phyloP scores from a whole-genome alignment of 2,329 filamentous ascomycete genomes.

The Aspergillus melleus region DNA sequence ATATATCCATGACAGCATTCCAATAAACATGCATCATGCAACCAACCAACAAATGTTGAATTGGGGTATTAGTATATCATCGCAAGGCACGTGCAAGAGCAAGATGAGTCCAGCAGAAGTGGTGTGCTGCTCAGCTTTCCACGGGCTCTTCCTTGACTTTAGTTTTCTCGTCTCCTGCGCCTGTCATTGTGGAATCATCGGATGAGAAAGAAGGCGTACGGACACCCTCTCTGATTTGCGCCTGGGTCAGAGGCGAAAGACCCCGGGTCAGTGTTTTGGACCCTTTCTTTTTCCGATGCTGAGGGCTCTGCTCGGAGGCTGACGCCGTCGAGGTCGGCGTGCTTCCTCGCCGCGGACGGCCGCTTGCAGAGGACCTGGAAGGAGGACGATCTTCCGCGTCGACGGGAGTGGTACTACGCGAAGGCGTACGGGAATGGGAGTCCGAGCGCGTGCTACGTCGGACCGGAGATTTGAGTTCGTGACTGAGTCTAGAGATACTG shows the following conservation, averaged over 20 bases:
- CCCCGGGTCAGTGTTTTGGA: slow-evolving; percentile 31
- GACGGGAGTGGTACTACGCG: slow-evolving; percentile 43
- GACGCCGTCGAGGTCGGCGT: slow-evolving; percentile 27
- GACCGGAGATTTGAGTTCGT: slow-evolving; percentile 30
- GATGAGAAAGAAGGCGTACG: slow-evolving; percentile 35
- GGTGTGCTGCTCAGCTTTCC: slow-evolving; percentile 10
- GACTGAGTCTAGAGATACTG: slow-evolving; percentile 27
- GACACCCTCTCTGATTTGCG: slow-evolving; percentile 38
- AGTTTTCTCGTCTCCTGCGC: slow-evolving; percentile 21
- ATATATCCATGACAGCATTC: background rate
- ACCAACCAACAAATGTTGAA: background rate
- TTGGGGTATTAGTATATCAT: background rate
- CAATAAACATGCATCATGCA: background rate
- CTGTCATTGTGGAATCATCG: slow-evolving; percentile 32
- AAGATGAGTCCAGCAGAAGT: background rate
- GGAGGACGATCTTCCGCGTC: slow-evolving; percentile 40
- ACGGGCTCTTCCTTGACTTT: slow-evolving; percentile 26
- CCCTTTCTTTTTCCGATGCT: slow-evolving; percentile 34
- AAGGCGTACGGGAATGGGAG: slow-evolving; percentile 44
- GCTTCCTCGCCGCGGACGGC: slow-evolving; percentile 38
- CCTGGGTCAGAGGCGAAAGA: slow-evolving; percentile 38
- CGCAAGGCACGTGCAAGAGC: background rate
- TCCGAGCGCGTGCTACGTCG: slow-evolving; percentile 39
- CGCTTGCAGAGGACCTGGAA: slow-evolving; percentile 31
- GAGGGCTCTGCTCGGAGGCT: slow-evolving; percentile 28